A percentile compares a stretch with the other conserved stretches of the same genome.
These are phyloP conservation scores for Pythium utonaiense DNA, from an alignment of 352 stramenopile species.

Conservation along the genomic window DNA sequence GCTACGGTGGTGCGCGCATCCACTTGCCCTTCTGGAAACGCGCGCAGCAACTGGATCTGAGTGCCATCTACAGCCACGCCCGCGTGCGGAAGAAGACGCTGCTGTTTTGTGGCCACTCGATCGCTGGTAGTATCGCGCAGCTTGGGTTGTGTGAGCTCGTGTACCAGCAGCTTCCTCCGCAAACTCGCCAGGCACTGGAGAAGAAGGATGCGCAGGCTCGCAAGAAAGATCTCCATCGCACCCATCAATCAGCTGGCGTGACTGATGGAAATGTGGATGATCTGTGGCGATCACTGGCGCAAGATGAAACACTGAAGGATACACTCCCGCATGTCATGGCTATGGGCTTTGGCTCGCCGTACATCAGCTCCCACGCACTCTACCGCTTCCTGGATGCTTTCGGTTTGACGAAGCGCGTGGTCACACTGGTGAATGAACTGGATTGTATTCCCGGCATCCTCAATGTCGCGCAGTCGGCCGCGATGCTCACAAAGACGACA, in stretches of 20 bases:
- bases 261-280: slow-evolving; percentile 5
- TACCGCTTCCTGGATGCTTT: slow-evolving; percentile 44
- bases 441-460: slow-evolving; percentile 85
- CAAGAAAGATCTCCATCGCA: slow-evolving; percentile 18
- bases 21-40: slow-evolving; percentile 78
- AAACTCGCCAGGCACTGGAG: slow-evolving; percentile 50
- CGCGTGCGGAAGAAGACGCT: slow-evolving; percentile 54
- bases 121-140: slow-evolving; percentile 77
- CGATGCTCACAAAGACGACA: slow-evolving; percentile 76
- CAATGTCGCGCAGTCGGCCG: slow-evolving; percentile 73
- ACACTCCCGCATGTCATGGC: slow-evolving; percentile 50
- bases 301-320: slow-evolving; percentile 20
- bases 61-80: slow-evolving; percentile 44
- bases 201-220: slow-evolving; percentile 55
- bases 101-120: slow-evolving; percentile 79
- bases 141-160: slow-evolving; percentile 72
- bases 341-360: slow-evolving; percentile 77
- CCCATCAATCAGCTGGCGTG: slow-evolving; percentile 8
- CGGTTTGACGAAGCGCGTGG: slow-evolving; percentile 43
- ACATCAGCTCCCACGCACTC: slow-evolving; percentile 51
- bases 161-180: slow-evolving; percentile 59
- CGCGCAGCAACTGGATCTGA: slow-evolving; percentile 52
- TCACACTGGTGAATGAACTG: slow-evolving; percentile 85
- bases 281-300: background rate
- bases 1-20: slow-evolving; percentile 71